phyloP scores from a whole-genome alignment of 1,284 basidiomycete genomes.

The Sanghuangporus sanghuang region DNA sequence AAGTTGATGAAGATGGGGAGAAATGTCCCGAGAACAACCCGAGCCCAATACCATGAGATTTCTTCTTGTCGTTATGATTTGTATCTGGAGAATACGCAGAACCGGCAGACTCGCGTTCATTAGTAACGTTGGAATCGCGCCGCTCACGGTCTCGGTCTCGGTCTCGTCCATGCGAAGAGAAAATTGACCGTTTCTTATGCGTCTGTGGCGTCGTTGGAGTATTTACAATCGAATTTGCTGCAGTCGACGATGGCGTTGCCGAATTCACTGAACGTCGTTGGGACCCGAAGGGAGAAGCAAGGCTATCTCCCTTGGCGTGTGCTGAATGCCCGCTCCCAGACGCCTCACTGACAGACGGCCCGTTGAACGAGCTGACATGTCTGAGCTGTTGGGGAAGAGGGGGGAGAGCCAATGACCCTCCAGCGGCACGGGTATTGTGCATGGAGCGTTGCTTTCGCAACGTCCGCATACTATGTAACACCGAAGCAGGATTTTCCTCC shows the following conservation, averaged over 20 bases:
- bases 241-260: neutral
- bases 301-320: constrained; percentile 7
- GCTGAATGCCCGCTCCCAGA: neutral
- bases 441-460: constrained; percentile 20
- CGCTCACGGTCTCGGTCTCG: constrained; percentile 16
- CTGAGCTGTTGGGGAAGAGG: constrained; percentile 13
- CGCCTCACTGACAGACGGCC: neutral
- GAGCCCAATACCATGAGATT: constrained; percentile 12
- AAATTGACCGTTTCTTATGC: constrained; percentile 16
- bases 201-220: constrained; percentile 17
- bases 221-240: constrained; percentile 2
- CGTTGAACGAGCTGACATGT: constrained; percentile 19
- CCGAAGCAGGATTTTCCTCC: constrained; percentile 8
- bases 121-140: constrained; percentile 9
- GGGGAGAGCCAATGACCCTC: constrained; percentile 10
- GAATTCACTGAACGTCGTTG: constrained; percentile 12
- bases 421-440: constrained; percentile 18
- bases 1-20: constrained; percentile 1
- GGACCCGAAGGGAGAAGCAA: constrained; percentile 1
- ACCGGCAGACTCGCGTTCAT: constrained; percentile 10
- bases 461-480: constrained; percentile 9
- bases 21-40: constrained; percentile 13
- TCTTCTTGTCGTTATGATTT: constrained; percentile 4
- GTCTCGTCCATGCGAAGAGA: constrained; percentile 14
- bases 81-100: neutral